Conservation (phyloP, 2,329 filamentous ascomycete genomes). For the Pseudogymnoascus sp. region DNA sequence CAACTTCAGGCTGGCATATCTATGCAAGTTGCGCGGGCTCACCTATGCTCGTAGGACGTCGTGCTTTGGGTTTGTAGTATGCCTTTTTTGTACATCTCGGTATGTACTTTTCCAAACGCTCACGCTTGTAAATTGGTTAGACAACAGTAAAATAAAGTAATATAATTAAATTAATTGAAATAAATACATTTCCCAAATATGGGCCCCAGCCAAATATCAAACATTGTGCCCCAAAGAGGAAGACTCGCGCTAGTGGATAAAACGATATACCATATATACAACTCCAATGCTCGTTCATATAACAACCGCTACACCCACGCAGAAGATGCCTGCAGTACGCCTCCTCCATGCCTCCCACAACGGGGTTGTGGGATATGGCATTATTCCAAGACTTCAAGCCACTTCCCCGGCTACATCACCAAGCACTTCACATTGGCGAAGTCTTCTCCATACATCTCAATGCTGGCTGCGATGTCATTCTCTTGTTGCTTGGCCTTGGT, state of each 20-base stretch:
- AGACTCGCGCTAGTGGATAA: neutral
- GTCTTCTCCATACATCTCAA: conserved; percentile 61
- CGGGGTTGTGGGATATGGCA: neutral
- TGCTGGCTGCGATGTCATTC: conserved; percentile 68
- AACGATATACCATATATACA: conserved; percentile 4
- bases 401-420: conserved; percentile 43
- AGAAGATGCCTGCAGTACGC: neutral
- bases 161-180: neutral
- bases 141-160: neutral
- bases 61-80: neutral
- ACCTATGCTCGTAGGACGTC: neutral
- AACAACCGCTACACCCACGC: neutral
- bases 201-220: neutral
- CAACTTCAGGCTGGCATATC: neutral
- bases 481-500: conserved; percentile 59
- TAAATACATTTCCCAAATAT: neutral
- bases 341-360: neutral
- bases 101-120: no score
- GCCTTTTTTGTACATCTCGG: neutral
- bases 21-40: neutral
- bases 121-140: no score
- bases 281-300: neutral
- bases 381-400: neutral
- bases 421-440: conserved; percentile 52
- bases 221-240: neutral